These are phyloP conservation scores for Psidium friedrichsthalianum DNA, from an alignment of 345 rosid genomes.

Conservation along the genomic window DNA sequence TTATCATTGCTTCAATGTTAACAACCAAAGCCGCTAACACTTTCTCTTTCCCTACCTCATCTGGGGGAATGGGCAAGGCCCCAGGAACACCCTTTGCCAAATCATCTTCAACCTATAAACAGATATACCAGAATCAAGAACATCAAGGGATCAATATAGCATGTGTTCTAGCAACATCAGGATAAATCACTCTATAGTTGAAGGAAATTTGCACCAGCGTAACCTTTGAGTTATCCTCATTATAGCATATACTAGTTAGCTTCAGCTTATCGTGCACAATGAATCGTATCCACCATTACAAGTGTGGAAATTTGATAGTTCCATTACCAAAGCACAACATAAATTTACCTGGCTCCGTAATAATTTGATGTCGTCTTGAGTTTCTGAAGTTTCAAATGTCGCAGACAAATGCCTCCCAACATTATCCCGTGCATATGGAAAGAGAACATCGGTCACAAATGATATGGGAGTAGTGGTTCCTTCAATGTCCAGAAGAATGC, in stretches of 20 bases:
- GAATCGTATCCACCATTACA: neutral
- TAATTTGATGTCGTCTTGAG: conserved; percentile 68
- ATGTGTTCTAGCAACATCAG: neutral
- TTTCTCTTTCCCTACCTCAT: conserved; percentile 66
- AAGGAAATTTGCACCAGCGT: neutral
- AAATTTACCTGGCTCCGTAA: conserved; percentile 60
- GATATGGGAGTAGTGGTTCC: conserved; percentile 98
- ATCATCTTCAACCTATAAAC: conserved; percentile 64
- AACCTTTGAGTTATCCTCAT: neutral
- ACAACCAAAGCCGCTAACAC: conserved; percentile 77
- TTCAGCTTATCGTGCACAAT: neutral
- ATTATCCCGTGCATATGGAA: conserved; percentile 84
- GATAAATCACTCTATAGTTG: neutral
- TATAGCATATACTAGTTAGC: neutral
- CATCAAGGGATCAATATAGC: neutral
- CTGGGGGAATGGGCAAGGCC: conserved; percentile 57
- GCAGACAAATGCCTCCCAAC: conserved; percentile 70
- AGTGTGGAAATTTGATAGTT: neutral
- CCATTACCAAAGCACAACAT: neutral
- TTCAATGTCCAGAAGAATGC: conserved; percentile 90
- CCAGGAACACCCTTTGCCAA: conserved; percentile 55
- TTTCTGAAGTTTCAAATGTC: conserved; percentile 69
- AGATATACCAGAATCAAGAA: neutral
- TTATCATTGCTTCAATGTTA: conserved; percentile 87
- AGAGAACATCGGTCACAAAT: conserved; percentile 82